A percentile compares a stretch with the other conserved stretches of the same genome.
phyloP scores from a whole-genome alignment of 805 yeast genomes.

The Isabelozyma rhagii region DNA sequence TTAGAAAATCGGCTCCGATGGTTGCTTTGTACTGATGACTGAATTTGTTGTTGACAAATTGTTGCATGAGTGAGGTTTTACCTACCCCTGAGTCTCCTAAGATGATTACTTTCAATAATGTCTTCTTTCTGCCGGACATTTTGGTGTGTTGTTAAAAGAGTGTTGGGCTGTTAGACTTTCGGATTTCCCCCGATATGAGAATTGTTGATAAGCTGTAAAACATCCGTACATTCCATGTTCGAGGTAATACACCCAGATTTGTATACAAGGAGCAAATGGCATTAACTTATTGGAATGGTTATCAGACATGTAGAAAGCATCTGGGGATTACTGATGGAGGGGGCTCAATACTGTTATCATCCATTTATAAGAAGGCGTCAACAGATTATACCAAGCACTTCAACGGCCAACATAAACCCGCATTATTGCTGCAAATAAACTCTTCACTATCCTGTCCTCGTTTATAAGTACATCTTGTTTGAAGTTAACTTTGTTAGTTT shows the following conservation, averaged over 20 bases:
- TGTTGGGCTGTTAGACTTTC: neutral
- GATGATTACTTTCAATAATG: slow-evolving; percentile 80
- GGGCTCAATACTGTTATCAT: too few species aligned
- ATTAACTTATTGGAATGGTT: too few species aligned
- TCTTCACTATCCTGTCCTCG: too few species aligned
- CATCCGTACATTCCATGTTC: neutral
- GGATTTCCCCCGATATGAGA: neutral
- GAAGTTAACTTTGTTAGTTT: neutral
- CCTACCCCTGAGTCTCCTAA: slow-evolving; percentile 98
- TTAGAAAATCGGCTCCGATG: slow-evolving; percentile 94
- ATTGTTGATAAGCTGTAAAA: neutral
- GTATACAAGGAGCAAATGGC: too few species aligned
- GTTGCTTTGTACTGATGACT: slow-evolving; percentile 96
- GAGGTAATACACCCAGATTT: too few species aligned
- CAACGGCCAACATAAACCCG: too few species aligned
- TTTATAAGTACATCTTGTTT: neutral
- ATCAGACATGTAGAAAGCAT: too few species aligned
- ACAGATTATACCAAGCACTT: too few species aligned
- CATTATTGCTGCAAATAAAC: too few species aligned
- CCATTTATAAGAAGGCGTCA: too few species aligned
- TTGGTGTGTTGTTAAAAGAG: neutral
- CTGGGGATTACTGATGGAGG: too few species aligned
- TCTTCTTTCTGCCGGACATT: slow-evolving; percentile 68
- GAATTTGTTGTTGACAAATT: slow-evolving; percentile 91
- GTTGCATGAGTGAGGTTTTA: slow-evolving; percentile 95